phyloP scores from a whole-genome alignment of 768 basidiomycete genomes.

The Lactarius sanguifluus region DNA sequence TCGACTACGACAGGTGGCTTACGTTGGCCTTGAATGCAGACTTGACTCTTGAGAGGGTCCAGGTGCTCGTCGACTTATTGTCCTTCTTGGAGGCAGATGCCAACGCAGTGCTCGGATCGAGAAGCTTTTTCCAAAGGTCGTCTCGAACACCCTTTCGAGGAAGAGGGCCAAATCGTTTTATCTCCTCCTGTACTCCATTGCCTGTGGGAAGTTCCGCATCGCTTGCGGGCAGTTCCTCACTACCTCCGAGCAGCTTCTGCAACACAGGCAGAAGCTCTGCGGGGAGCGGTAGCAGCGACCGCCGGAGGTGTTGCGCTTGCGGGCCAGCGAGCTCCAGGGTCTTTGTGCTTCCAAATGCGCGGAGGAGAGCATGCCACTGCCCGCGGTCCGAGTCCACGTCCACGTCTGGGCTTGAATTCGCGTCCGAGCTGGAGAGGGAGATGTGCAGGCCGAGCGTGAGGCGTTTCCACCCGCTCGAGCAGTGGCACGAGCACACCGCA shows the following conservation, averaged over 20 bases:
- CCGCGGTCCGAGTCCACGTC: neutral
- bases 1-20: no score
- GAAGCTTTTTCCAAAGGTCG: neutral
- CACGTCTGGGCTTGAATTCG: neutral
- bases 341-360: neutral
- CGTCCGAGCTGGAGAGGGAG: no score
- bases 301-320: neutral
- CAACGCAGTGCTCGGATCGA: no score
- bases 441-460: constrained; percentile 1
- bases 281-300: neutral
- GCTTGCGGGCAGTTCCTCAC: no score
- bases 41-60: no score
- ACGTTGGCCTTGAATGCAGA: no score
- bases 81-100: no score
- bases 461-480: neutral
- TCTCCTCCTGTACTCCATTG: neutral
- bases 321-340: neutral
- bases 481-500: neutral
- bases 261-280: neutral
- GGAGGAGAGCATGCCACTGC: neutral
- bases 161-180: neutral
- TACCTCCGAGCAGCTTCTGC: neutral
- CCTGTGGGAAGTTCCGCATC: no score
- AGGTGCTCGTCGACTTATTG: no score
- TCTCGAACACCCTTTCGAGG: neutral